Evolutionary conservation across 2,329 filamentous ascomycete genomes (phyloP), one percentile per base, ranked within the genome.

Genomic region (Mariannaea sp.): DNA sequence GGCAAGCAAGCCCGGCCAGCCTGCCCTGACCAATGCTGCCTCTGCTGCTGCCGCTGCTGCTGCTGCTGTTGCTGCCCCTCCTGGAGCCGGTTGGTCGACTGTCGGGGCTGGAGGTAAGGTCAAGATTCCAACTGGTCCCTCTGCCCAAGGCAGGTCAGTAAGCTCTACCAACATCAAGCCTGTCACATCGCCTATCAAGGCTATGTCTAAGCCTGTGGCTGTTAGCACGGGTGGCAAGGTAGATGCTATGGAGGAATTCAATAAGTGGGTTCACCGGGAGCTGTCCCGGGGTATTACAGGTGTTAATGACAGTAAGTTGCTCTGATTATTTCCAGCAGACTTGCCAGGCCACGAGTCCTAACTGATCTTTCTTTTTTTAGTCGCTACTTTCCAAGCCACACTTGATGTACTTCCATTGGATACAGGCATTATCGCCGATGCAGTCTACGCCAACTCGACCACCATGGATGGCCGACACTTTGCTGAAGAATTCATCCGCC

Each of bases 401-500:
- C 82, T 97, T 38, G 79, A 90, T 40, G 82, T 82, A 55, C 85
- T 96, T 56, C 92, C 92, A 1, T 78, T 86, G 1, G 91, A 97
- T 53, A 78, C 83, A 12, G 84, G 89, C 55, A 82, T 97, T 62
- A 92, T 99, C 64, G 89, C 90, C 10, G 94, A 97, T 69, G 89
- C 89, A 7, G 88, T 97, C 17, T 96, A 97, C 73, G 84, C 85
- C 53, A 88, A 85, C 70, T 95, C 90, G 2, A 88, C 87, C 65
- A 95, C 92, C 1, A 90, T 99, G 73, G 92, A 99, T 68, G 92
- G 90, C 1, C 88, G 89, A 43, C 91, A 95, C 67, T 97, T 97
- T 68, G 92, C 91, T 0, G 90, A 96, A 55, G 94, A 99, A 71
- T 99, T 94, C 68, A 84, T 97, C 54, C 89, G 92, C 27, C 92